These are phyloP conservation scores for Saccharomycopsis guyanensis DNA, from an alignment of 805 yeast genomes.

Conservation along the genomic window DNA sequence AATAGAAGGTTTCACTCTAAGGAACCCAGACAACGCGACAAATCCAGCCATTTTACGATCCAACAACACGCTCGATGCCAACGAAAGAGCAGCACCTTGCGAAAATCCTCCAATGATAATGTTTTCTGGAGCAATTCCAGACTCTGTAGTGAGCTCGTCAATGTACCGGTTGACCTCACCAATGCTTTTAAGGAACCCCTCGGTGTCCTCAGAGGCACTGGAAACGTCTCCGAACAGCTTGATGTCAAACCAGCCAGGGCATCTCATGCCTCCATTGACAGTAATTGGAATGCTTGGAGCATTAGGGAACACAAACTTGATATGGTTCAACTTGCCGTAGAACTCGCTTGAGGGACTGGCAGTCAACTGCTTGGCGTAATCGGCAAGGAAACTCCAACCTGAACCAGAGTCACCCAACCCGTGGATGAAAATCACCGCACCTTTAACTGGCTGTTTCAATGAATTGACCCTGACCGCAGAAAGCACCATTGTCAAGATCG, in stretches of 20 bases:
- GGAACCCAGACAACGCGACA: slow-evolving; percentile 70
- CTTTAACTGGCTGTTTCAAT: slow-evolving; percentile 34
- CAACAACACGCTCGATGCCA: slow-evolving; percentile 40
- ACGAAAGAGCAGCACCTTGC: slow-evolving; percentile 82
- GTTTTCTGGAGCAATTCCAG: slow-evolving; percentile 50
- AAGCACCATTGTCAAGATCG: slow-evolving; percentile 20
- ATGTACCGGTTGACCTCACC: slow-evolving; percentile 39
- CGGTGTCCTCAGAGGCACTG: slow-evolving; percentile 36
- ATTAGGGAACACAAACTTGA: slow-evolving; percentile 80
- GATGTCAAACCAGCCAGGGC: slow-evolving; percentile 89
- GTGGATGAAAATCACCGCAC: slow-evolving; percentile 71
- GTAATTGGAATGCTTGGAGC: slow-evolving; percentile 74
- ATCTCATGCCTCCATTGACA: slow-evolving; percentile 52
- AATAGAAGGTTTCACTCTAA: slow-evolving; percentile 33
- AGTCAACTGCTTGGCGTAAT: slow-evolving; percentile 37
- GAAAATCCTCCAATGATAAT: slow-evolving; percentile 93
- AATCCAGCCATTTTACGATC: slow-evolving; percentile 72
- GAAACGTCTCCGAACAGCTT: slow-evolving; percentile 41
- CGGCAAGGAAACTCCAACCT: slow-evolving; percentile 84
- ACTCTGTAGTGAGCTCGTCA: slow-evolving; percentile 40
- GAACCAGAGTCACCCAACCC: slow-evolving; percentile 89
- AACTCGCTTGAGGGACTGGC: slow-evolving; percentile 14
- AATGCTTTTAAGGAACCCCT: slow-evolving; percentile 46
- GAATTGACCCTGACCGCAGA: slow-evolving; percentile 33
- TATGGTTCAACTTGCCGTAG: slow-evolving; percentile 39